Evolutionary conservation across 106 monocot genomes (phyloP), one percentile per base, ranked within the genome.

Genomic region (Dendrobium nobile): DNA sequence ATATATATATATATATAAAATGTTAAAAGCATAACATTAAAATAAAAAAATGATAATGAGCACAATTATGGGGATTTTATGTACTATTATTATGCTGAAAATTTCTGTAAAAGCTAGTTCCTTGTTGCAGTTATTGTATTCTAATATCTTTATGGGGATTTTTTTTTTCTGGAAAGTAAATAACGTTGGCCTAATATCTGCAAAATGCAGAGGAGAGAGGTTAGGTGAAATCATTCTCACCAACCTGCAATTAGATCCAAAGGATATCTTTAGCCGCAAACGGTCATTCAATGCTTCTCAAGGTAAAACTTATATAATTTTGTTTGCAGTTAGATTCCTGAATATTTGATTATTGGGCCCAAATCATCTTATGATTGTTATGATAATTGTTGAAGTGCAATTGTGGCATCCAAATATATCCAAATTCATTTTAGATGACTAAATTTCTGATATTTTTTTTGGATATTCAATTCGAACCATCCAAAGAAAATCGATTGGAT

Each of bases 241-340:
- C 41, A 84, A 81, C 26, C 81, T 75, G 70, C 51, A 84, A 48
- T 59, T 83, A 17, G 88, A 92, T 67, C 87, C 92, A 31, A 51
- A 31, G 17, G 77, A 84, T 18, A 85, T 95, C 64, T 95, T 95
- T 75, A 31, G n/a, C 22, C 70, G 81, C 19, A 92, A 92, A 67
- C 65, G 82, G 47, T 90, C 87, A 77, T 95, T 90, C 82, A 81
- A 82, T 67, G 44, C 88, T 81, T 80, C 26, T 61, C 78, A 92
- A 84, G 90, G 90, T 92, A 87, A 84, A 40, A 73, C 3, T 40
- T 41, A 7, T 40, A 73, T 73, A 41, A 67, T 9, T 26, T 67
- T 28, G 5, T 28, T 67, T 27, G 26, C 27, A 67, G 67, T 67
- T 27, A 28, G 4, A 58, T 58, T 17, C 58, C n/a, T n/a, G 58